phyloP scores from a whole-genome alignment of 176 grass and related monocot genomes.

The Urochloa ruziziensis region DNA sequence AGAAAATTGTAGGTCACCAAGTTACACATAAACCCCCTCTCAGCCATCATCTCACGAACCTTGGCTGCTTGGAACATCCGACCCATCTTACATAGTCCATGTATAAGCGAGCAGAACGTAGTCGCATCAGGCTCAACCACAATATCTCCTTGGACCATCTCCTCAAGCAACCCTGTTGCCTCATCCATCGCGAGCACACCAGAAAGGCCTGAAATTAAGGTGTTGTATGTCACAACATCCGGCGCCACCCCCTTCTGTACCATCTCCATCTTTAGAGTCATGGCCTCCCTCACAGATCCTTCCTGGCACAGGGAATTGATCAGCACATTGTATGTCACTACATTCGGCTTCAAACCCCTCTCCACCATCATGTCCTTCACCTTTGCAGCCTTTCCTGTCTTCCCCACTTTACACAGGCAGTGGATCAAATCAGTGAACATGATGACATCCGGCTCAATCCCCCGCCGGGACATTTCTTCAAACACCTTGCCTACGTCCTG shows the following conservation, averaged over 20 bases:
- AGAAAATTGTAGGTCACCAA: constrained; percentile 57
- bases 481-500: constrained; percentile 49
- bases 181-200: constrained; percentile 48
- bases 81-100: constrained; percentile 57
- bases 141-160: constrained; percentile 45
- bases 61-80: constrained; percentile 28
- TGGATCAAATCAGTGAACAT: constrained; percentile 62
- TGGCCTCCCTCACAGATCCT: constrained; percentile 32
- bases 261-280: constrained; percentile 34
- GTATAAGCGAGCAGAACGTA: constrained; percentile 63
- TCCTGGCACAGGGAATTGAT: constrained; percentile 55
- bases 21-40: constrained; percentile 39
- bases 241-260: constrained; percentile 37
- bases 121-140: constrained; percentile 31
- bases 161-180: constrained; percentile 44
- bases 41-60: constrained; percentile 46
- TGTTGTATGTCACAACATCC: constrained; percentile 59
- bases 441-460: constrained; percentile 42
- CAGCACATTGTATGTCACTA: constrained; percentile 54
- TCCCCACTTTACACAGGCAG: constrained; percentile 60
- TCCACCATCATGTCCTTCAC: constrained; percentile 55
- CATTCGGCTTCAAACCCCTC: constrained; percentile 49
- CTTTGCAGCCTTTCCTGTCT: constrained; percentile 32
- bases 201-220: constrained; percentile 46
- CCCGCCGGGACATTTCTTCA: constrained; percentile 44